These are phyloP conservation scores for Plasmodium berghei DNA, from an alignment of 169 alveolate genomes.

Conservation along the genomic window DNA sequence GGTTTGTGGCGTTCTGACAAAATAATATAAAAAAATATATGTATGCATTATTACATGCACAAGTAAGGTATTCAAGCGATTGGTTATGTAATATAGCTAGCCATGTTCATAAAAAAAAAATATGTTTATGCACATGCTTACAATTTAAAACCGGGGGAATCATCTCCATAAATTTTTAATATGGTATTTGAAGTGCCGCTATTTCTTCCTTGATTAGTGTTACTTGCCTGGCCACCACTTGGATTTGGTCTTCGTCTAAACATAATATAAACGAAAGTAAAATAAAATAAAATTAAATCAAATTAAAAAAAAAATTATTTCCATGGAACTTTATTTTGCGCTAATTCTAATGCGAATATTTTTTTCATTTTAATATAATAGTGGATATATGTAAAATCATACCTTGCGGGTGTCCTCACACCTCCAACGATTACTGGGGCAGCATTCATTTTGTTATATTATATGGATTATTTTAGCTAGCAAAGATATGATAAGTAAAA, in stretches of 20 bases:
- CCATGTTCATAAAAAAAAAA: neutral
- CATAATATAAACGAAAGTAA: neutral
- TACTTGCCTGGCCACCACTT: constrained; percentile 13
- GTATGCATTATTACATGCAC: neutral
- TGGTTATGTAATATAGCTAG: neutral
- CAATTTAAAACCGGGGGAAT: constrained; percentile 77
- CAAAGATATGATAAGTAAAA: neutral
- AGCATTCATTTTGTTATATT: constrained; percentile 16
- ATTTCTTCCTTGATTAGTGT: constrained; percentile 45
- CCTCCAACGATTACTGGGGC: constrained; percentile 72
- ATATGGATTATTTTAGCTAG: neutral
- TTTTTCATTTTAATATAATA: too few species aligned
- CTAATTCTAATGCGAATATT: too few species aligned
- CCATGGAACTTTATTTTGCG: too few species aligned
- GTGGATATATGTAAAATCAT: neutral
- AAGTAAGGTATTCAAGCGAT: neutral
- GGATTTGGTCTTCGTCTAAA: constrained; percentile 53
- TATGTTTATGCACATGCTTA: constrained; percentile 3
- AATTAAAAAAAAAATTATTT: neutral
- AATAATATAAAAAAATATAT: neutral
- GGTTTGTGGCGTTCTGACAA: constrained; percentile 84
- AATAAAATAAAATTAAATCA: neutral
- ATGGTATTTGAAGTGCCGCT: constrained; percentile 49
- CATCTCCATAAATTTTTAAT: constrained; percentile 69
- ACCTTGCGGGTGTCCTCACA: constrained; percentile 69